A percentile compares a stretch with the other conserved stretches of the same genome.
Conservation (phyloP, 2,329 filamentous ascomycete genomes). For the Akanthomyces muscarius region DNA sequence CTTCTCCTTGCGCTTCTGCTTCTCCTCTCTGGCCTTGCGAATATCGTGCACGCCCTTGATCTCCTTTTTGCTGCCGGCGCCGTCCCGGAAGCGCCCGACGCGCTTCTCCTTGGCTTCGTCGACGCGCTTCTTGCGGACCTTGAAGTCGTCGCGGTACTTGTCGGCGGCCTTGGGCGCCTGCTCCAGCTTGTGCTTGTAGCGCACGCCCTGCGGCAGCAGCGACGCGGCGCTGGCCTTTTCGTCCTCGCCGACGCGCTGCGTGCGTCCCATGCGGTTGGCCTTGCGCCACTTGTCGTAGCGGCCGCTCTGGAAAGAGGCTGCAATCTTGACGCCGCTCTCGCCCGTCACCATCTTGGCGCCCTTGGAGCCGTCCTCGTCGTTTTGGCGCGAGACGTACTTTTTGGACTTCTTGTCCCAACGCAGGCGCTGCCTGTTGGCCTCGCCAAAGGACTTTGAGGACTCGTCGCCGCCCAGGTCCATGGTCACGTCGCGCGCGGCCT, state of each 20-base stretch:
- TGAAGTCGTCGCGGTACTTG: slow-evolving; percentile 85
- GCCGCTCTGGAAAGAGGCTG: slow-evolving; percentile 86
- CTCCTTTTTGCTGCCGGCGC: slow-evolving; percentile 69
- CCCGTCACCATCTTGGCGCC: slow-evolving; percentile 70
- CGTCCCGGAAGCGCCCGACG: slow-evolving; percentile 68
- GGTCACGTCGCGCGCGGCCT: slow-evolving; percentile 77
- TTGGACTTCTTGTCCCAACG: slow-evolving; percentile 96
- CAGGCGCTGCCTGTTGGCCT: slow-evolving; percentile 70
- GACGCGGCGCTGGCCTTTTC: slow-evolving; percentile 48
- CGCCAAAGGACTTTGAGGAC: slow-evolving; percentile 70
- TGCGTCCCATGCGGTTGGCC: slow-evolving; percentile 71
- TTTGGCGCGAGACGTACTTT: slow-evolving; percentile 87
- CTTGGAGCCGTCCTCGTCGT: slow-evolving; percentile 90
- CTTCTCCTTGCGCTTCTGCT: slow-evolving; percentile 77
- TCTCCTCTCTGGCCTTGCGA: slow-evolving; percentile 71
- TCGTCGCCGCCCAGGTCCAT: slow-evolving; percentile 96
- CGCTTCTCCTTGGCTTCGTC: slow-evolving; percentile 83
- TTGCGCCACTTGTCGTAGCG: slow-evolving; percentile 92
- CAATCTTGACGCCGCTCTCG: slow-evolving; percentile 93
- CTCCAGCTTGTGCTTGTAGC: slow-evolving; percentile 83
- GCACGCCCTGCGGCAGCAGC: slow-evolving; percentile 25
- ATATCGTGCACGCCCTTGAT: slow-evolving; percentile 81
- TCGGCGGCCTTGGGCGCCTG: slow-evolving; percentile 91
- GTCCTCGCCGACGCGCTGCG: slow-evolving; percentile 78
- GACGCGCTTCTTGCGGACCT: slow-evolving; percentile 85